Conservation (phyloP, 2,329 filamentous ascomycete genomes). For the Paecilomyces dactylethromorphus region DNA sequence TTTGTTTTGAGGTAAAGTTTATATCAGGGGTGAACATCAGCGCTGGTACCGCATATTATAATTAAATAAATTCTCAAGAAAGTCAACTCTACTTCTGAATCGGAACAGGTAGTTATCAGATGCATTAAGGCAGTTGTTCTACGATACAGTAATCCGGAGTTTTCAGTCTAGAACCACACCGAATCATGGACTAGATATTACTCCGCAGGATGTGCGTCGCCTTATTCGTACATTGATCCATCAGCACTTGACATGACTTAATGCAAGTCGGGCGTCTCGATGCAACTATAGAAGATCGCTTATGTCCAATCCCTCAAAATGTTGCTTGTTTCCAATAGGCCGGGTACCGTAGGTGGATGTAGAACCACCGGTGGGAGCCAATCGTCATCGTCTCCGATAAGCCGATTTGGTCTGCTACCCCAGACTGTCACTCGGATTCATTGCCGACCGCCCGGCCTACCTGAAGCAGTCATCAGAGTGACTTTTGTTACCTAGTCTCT, state of each 20-base stretch:
- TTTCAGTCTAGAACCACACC: background rate
- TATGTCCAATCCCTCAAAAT: background rate
- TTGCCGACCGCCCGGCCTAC: background rate
- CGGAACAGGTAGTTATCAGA: too few relatives aligned
- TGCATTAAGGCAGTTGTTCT: too few relatives aligned
- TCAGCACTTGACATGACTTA: background rate
- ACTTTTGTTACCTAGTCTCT: background rate
- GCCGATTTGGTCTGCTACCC: background rate
- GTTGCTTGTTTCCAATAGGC: background rate
- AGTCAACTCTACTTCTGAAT: too few relatives aligned
- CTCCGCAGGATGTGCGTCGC: background rate
- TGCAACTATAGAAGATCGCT: background rate
- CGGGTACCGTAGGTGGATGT: background rate
- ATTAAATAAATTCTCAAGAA: too few relatives aligned
- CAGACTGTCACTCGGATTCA: background rate
- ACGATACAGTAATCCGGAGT: too few relatives aligned
- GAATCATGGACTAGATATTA: background rate
- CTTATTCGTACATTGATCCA: background rate
- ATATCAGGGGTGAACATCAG: too few relatives aligned
- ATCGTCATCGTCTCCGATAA: background rate
- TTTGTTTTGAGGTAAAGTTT: too few relatives aligned
- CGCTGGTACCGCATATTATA: too few relatives aligned
- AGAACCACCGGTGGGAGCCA: background rate
- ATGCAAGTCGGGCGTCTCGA: background rate
- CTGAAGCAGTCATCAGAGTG: background rate